These are phyloP conservation scores for Gaertneriomyces semiglobifer DNA, from an alignment of 192 early-diverging fungal genomes.

Conservation along the genomic window DNA sequence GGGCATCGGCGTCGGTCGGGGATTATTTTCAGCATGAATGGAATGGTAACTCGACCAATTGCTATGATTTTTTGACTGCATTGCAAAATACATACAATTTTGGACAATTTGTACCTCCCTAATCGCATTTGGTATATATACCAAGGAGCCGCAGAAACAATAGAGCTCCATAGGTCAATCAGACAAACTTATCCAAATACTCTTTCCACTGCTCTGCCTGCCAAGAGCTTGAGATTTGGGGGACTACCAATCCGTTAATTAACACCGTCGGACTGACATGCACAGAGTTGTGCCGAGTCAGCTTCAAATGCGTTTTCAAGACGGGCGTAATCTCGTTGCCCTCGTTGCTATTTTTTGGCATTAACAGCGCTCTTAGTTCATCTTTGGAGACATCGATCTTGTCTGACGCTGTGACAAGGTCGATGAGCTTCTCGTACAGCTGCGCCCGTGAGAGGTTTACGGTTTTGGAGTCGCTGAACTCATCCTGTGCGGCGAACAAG, in stretches of 20 bases:
- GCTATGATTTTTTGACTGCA: too few species aligned
- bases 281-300: conserved; percentile 4
- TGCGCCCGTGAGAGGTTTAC: not conserved
- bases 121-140: too few species aligned
- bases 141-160: too few species aligned
- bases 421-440: not conserved
- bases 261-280: conserved; percentile 4
- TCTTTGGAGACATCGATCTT: not conserved
- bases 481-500: not conserved
- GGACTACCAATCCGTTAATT: not conserved
- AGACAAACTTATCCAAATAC: conserved; percentile 3
- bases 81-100: too few species aligned
- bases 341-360: not conserved
- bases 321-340: conserved; percentile 4
- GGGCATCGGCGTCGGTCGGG: too few species aligned
- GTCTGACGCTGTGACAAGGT: not conserved
- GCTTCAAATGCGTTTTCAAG: conserved; percentile 4
- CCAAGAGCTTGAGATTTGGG: not conserved
- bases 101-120: too few species aligned
- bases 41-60: too few species aligned
- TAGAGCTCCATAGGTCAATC: not conserved
- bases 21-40: too few species aligned
- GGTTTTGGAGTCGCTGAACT: not conserved
- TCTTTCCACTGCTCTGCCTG: conserved; percentile 4
- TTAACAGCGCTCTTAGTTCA: not conserved